Conservation (phyloP, 164 flowering plant species). For the Magnolia sinica region DNA sequence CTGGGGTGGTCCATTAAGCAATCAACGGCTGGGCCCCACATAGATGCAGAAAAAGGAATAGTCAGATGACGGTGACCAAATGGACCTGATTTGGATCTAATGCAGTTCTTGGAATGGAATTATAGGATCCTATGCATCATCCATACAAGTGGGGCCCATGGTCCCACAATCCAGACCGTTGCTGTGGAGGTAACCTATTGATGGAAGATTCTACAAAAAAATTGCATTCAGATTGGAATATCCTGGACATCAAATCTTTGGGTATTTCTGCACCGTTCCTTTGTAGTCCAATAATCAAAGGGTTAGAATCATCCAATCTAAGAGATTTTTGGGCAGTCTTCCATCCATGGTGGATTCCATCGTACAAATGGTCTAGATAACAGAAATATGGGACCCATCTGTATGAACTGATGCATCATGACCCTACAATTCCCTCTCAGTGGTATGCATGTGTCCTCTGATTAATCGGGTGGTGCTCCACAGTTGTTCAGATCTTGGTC, state of each 20-base stretch:
- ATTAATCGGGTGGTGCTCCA: background rate
- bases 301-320: background rate
- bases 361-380: background rate
- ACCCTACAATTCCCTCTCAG: background rate
- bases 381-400: background rate
- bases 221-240: background rate
- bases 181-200: background rate
- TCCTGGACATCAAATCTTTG: background rate
- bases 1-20: conserved; percentile 1
- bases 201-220: background rate
- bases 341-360: background rate
- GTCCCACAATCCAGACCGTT: background rate
- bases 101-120: background rate
- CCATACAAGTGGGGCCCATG: background rate
- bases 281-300: background rate
- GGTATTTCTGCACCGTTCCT: background rate
- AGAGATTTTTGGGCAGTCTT: background rate
- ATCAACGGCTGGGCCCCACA: background rate
- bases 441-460: background rate
- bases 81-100: background rate
- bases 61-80: background rate
- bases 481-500: background rate
- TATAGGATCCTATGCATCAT: background rate
- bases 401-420: background rate
- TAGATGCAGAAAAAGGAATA: background rate